Evolutionary conservation across 257 asterid genomes (phyloP).

Genomic region (Jaltomata sinuosa): DNA sequence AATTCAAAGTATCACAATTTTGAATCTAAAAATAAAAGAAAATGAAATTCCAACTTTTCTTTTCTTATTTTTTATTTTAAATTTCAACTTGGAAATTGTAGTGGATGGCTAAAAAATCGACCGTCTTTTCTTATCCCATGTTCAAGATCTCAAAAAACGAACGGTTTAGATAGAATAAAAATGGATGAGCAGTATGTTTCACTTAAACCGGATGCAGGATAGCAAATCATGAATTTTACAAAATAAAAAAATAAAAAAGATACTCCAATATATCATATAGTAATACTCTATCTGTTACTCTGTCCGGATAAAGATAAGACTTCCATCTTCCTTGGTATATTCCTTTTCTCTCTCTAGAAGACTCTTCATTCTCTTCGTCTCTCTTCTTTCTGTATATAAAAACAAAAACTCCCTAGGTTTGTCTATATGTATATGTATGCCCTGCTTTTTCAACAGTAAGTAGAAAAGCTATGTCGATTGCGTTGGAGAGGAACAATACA

Average conservation of each 20-base stretch:
- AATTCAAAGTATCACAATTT: background rate
- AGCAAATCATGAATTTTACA: background rate
- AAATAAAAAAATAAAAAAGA: conserved; percentile 12
- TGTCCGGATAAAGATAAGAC: conserved; percentile 60
- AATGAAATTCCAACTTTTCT: background rate
- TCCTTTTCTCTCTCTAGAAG: background rate
- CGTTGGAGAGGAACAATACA: conserved; percentile 30
- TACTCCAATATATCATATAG: conserved; percentile 26
- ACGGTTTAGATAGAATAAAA: background rate
- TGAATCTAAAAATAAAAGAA: background rate
- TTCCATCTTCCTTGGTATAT: conserved; percentile 8
- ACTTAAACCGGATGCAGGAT: background rate
- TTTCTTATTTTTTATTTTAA: background rate
- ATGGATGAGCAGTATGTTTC: background rate
- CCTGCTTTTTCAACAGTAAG: background rate
- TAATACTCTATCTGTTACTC: no score
- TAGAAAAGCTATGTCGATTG: conserved; percentile 27
- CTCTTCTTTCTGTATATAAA: background rate
- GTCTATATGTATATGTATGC: background rate
- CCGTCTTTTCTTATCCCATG: background rate
- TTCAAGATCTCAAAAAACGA: background rate
- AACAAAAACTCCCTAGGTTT: background rate
- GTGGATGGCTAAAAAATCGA: background rate
- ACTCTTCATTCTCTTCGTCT: background rate
- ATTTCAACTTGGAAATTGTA: background rate